Evolutionary conservation across 2,329 filamentous ascomycete genomes (phyloP).

Genomic region (Ophiostoma tasmaniense): DNA sequence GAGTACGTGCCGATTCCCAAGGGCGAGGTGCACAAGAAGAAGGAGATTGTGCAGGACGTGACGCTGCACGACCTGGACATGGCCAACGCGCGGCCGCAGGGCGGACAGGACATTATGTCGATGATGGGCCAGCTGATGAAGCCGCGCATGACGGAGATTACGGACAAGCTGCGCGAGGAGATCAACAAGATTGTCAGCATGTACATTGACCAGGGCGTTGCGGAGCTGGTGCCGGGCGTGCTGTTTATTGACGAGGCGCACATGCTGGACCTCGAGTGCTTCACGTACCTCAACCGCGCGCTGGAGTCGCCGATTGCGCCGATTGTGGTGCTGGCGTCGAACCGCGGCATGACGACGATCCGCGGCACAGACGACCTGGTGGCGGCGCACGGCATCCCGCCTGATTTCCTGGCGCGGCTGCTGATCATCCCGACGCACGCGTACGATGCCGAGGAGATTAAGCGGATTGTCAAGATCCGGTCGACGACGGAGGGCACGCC

Average conservation of each 20-base stretch:
- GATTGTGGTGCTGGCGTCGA: constrained; percentile 95
- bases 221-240: constrained; percentile 94
- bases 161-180: constrained; percentile 87
- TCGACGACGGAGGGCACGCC: constrained; percentile 72
- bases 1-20: constrained; percentile 99
- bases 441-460: constrained; percentile 83
- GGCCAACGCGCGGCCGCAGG: constrained; percentile 89
- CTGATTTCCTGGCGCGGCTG: constrained; percentile 85
- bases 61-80: constrained; percentile 95
- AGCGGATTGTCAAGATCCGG: constrained; percentile 79
- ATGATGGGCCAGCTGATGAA: constrained; percentile 99
- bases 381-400: constrained; percentile 86
- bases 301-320: constrained; percentile 90
- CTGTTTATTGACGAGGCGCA: constrained; percentile 99
- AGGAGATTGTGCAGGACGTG: constrained; percentile 98
- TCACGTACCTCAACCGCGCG: constrained; percentile 98
- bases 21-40: constrained; percentile 99
- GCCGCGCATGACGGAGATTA: constrained; percentile 98
- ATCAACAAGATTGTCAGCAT: constrained; percentile 99
- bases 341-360: constrained; percentile 88
- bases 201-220: constrained; percentile 97
- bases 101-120: constrained; percentile 98
- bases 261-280: constrained; percentile 99
- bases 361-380: constrained; percentile 74
- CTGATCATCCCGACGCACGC: constrained; percentile 93